Evolutionary conservation across 2,329 filamentous ascomycete species (phyloP).

Genomic region (Neofusicoccum ribis): DNA sequence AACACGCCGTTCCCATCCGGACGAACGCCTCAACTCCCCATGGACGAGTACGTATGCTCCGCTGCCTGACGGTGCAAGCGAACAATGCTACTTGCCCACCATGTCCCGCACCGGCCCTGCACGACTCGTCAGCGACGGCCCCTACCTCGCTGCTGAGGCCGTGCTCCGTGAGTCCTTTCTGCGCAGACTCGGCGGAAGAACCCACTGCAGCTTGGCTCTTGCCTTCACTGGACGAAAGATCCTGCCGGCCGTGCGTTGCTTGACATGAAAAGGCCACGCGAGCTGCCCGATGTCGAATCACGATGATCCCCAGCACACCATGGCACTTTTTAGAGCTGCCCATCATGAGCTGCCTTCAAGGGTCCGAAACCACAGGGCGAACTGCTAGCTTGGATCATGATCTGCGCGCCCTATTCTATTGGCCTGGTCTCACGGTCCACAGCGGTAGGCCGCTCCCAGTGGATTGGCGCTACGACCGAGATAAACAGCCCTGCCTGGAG

Average conservation of each 20-base stretch:
- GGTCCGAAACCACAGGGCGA: slow-evolving; percentile 5
- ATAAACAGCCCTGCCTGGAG: background rate
- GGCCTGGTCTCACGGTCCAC: background rate
- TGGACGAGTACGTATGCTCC: background rate
- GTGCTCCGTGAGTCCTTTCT: background rate
- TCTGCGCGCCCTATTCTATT: background rate
- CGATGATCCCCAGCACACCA: slow-evolving; percentile 9
- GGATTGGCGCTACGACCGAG: slow-evolving; percentile 4
- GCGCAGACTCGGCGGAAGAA: background rate
- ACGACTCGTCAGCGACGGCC: background rate
- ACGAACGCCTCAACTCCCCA: background rate
- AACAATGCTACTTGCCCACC: background rate
- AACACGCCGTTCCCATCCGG: background rate
- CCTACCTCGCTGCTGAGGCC: slow-evolving; percentile 7
- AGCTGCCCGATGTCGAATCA: slow-evolving; percentile 4
- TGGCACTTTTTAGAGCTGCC: background rate
- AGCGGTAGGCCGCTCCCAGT: background rate
- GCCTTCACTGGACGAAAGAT: background rate
- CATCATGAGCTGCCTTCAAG: slow-evolving; percentile 1
- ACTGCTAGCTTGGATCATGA: background rate
- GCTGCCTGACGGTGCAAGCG: background rate
- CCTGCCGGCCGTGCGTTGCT: background rate
- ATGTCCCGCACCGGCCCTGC: slow-evolving; percentile 1
- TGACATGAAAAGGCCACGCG: background rate
- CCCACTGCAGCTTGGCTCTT: background rate